phyloP scores from a whole-genome alignment of 2,329 filamentous ascomycete species.

The Cordyceps tenuipes region DNA sequence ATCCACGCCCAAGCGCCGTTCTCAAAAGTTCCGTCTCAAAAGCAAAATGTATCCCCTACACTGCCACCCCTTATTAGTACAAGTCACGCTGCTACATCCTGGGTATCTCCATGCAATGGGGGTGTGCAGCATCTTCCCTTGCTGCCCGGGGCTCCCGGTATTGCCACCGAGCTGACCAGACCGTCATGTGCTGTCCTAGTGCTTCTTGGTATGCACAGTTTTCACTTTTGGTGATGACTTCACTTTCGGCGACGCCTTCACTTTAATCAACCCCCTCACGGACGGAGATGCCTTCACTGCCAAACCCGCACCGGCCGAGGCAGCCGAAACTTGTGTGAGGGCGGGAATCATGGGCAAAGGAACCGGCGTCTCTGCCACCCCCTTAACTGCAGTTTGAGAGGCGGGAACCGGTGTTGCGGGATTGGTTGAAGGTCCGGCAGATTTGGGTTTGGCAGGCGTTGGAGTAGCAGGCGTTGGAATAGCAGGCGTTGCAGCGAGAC shows the following conservation, averaged over 20 bases:
- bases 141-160: too few relatives aligned
- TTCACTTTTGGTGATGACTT: constrained; percentile 21
- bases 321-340: background rate
- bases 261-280: constrained; percentile 16
- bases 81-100: too few relatives aligned
- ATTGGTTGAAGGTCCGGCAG: background rate
- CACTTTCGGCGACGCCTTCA: too few relatives aligned
- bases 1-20: too few relatives aligned
- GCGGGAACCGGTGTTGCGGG: background rate
- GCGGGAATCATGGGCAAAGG: constrained; percentile 28
- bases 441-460: constrained; percentile 11
- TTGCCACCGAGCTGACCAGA: too few relatives aligned
- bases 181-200: too few relatives aligned
- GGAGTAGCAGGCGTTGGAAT: constrained; percentile 5
- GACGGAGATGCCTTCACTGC: background rate
- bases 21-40: too few relatives aligned
- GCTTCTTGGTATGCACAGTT: background rate
- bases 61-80: too few relatives aligned
- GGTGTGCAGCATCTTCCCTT: too few relatives aligned
- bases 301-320: background rate
- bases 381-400: background rate
- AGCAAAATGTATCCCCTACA: too few relatives aligned
- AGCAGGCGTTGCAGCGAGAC: constrained; percentile 7
- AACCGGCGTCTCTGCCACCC: constrained; percentile 19
- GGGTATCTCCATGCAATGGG: too few relatives aligned